Percentiles rank a stretch among this genome's conserved stretches.
phyloP scores from a whole-genome alignment of 208 protist species.

The Leishmania guyanensis region DNA sequence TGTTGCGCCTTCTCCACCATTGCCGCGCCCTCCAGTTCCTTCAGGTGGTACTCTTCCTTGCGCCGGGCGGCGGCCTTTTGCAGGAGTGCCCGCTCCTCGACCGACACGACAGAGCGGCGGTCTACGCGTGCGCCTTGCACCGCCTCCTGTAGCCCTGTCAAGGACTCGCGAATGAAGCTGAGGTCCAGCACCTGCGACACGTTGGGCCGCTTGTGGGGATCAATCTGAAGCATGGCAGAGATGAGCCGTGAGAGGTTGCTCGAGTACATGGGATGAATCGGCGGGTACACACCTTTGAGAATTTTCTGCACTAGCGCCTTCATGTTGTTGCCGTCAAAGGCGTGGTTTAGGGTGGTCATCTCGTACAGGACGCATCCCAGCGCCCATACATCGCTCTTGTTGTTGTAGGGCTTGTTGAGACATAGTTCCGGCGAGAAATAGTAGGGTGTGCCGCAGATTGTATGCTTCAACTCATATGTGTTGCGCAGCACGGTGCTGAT shows the following conservation, averaged over 20 bases:
- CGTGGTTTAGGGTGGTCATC: conserved; percentile 87
- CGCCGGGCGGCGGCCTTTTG: conserved; percentile 43
- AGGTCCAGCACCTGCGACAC: conserved; percentile 79
- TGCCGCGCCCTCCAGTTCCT: conserved; percentile 58
- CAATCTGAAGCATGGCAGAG: conserved; percentile 83
- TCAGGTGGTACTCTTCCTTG: conserved; percentile 50
- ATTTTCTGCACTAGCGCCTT: conserved; percentile 92
- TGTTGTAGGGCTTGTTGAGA: conserved; percentile 94
- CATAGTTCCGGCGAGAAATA: conserved; percentile 96
- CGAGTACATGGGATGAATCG: conserved; percentile 80
- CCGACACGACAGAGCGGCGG: conserved; percentile 45
- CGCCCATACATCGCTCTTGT: conserved; percentile 94
- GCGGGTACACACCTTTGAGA: conserved; percentile 83
- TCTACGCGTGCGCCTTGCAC: conserved; percentile 58
- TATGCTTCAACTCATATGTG: conserved; percentile 90
- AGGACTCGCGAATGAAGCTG: conserved; percentile 77
- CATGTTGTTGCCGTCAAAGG: conserved; percentile 91
- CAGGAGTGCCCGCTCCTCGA: conserved; percentile 45
- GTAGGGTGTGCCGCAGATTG: conserved; percentile 95
- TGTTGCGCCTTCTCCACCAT: conserved; percentile 46
- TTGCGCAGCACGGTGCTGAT: conserved; percentile 92
- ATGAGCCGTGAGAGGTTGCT: conserved; percentile 77
- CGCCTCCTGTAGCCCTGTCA: conserved; percentile 62
- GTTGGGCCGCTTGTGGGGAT: conserved; percentile 78
- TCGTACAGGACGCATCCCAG: conserved; percentile 92